These are phyloP conservation scores for Fusarium mexicanum DNA, from an alignment of 2,329 filamentous ascomycete genomes.

Conservation along the genomic window DNA sequence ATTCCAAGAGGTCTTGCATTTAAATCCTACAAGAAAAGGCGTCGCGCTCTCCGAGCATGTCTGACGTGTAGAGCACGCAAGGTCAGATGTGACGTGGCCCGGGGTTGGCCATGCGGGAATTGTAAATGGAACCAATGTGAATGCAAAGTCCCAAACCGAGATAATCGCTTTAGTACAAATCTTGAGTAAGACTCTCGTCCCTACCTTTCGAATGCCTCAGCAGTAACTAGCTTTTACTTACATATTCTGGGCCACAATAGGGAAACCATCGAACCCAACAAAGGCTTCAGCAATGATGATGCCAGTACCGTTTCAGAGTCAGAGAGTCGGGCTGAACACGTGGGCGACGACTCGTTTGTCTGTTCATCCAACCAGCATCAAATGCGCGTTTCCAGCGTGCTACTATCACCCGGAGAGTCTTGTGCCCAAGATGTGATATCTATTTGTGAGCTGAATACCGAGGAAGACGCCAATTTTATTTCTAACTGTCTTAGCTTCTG, in stretches of 20 bases:
- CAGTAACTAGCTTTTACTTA: background rate
- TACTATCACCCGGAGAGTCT: background rate
- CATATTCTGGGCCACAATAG: too few species aligned
- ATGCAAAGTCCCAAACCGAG: background rate
- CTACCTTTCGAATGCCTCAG: background rate
- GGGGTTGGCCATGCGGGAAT: background rate
- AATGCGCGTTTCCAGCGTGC: background rate
- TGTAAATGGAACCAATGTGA: background rate
- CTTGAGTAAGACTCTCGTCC: background rate
- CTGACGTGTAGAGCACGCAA: background rate
- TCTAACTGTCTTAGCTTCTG: background rate
- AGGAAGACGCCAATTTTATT: too few species aligned
- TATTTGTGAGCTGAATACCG: too few species aligned
- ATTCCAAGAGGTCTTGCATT: background rate
- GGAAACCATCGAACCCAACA: too few species aligned
- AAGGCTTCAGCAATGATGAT: too few species aligned
- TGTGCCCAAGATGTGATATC: too few species aligned
- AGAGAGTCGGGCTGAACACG: background rate
- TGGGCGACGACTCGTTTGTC: background rate
- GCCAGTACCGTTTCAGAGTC: too few species aligned
- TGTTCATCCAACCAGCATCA: background rate
- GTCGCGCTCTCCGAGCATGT: background rate
- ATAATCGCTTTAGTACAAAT: background rate
- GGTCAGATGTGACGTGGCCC: background rate
- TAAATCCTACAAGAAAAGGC: background rate